Conservation (phyloP, 1,284 basidiomycete genomes). For the Irpex sp. region DNA sequence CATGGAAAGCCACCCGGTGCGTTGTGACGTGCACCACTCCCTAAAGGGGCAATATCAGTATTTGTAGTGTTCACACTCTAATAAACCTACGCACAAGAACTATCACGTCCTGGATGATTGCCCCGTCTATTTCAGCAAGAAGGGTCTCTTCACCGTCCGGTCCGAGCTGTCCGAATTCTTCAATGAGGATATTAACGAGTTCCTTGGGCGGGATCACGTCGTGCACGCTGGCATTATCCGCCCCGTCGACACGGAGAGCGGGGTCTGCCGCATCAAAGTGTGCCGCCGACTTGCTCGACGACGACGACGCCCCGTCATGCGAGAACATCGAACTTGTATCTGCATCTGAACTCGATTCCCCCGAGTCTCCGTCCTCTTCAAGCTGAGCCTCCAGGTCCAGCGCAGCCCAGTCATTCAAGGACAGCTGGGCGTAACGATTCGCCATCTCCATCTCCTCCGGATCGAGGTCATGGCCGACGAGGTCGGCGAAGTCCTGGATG, state of each 20-base stretch:
- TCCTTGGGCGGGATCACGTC: constrained; percentile 32
- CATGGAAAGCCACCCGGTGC: constrained; percentile 64
- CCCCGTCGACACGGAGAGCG: neutral
- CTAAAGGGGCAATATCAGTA: constrained; percentile 21
- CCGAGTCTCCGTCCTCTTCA: constrained; percentile 19
- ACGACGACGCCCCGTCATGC: neutral
- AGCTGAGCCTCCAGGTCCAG: neutral
- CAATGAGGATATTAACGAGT: constrained; percentile 36
- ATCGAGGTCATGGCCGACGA: constrained; percentile 37
- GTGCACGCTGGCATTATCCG: constrained; percentile 13
- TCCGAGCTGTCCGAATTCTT: constrained; percentile 46
- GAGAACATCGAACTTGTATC: neutral
- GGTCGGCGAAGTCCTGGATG: constrained; percentile 31
- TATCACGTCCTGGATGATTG: constrained; percentile 44
- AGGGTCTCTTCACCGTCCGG: constrained; percentile 41
- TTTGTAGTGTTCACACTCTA: constrained; percentile 4
- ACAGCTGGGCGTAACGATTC: constrained; percentile 33
- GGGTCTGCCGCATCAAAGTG: constrained; percentile 2
- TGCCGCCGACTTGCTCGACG: neutral
- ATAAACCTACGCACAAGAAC: constrained; percentile 37
- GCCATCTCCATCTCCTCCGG: constrained; percentile 30
- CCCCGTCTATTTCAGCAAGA: constrained; percentile 51
- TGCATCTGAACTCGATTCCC: constrained; percentile 18
- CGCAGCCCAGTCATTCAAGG: constrained; percentile 22
- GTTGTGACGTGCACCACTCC: constrained; percentile 67